A percentile compares a stretch with the other conserved stretches of the same genome.
Conservation (phyloP, 2,329 filamentous ascomycete genomes). For the Pseudogymnoascus sp. region DNA sequence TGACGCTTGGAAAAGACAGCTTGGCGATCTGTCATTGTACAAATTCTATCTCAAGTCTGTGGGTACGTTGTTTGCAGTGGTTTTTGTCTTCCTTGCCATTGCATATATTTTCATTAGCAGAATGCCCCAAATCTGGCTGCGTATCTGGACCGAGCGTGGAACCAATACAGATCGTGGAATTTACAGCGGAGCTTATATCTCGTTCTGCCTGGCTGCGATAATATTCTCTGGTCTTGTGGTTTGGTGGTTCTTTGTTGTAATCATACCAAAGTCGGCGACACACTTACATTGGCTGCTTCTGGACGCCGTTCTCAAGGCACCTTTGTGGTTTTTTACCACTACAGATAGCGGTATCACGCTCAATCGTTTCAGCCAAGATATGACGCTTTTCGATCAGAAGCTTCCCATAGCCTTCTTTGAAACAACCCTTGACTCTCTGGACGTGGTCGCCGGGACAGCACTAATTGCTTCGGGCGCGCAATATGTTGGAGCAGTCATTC, state of each 20-base stretch:
- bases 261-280: not conserved
- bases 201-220: not conserved
- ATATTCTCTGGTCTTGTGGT: not conserved
- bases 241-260: not conserved
- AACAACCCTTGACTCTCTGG: conserved; percentile 18
- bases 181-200: not conserved
- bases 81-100: not conserved
- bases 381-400: conserved; percentile 23
- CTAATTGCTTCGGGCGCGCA: conserved; percentile 29
- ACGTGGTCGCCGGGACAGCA: conserved; percentile 35
- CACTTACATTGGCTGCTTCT: conserved; percentile 37
- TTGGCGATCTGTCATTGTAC: not conserved
- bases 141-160: not conserved
- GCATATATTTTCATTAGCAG: not conserved
- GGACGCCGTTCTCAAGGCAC: conserved; percentile 36
- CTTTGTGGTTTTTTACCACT: conserved; percentile 35
- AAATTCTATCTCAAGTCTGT: not conserved
- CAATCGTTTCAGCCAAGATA: conserved; percentile 40
- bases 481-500: conserved; percentile 39
- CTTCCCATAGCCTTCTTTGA: conserved; percentile 16
- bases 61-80: not conserved
- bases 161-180: not conserved
- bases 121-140: not conserved
- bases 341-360: conserved; percentile 37
- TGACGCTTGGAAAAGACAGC: not conserved